These are phyloP conservation scores for Aspergillus sp. DNA, from an alignment of 2,329 filamentous ascomycete genomes.

Conservation along the genomic window DNA sequence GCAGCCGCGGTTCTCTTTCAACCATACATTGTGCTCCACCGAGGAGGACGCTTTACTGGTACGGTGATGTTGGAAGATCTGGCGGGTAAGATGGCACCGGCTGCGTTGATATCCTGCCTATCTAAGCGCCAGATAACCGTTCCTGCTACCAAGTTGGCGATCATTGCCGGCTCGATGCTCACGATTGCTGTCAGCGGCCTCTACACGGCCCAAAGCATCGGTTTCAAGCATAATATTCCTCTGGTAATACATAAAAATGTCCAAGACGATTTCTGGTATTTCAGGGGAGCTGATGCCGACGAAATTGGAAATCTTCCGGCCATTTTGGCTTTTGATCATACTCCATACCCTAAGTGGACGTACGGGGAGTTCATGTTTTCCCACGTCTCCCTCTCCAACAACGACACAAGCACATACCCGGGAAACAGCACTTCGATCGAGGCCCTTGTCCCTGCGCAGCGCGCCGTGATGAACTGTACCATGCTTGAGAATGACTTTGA, in stretches of 20 bases:
- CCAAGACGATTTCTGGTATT: too few relatives aligned
- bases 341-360: neutral
- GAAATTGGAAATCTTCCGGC: neutral
- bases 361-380: neutral
- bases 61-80: neutral
- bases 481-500: neutral
- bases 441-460: neutral
- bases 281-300: too few relatives aligned
- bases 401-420: neutral
- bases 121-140: neutral
- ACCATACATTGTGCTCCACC: neutral
- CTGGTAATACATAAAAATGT: neutral
- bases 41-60: neutral
- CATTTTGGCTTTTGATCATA: neutral
- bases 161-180: neutral
- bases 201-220: neutral
- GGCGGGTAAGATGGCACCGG: neutral
- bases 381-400: neutral
- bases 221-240: neutral
- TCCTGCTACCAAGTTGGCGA: neutral
- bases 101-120: neutral
- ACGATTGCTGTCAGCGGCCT: neutral
- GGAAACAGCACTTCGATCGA: neutral
- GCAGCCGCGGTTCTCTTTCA: neutral
- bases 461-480: neutral